A percentile compares a stretch with the other conserved stretches of the same genome.
Conservation (phyloP, 805 yeast genomes). For the Yamadazyma scolyti region DNA sequence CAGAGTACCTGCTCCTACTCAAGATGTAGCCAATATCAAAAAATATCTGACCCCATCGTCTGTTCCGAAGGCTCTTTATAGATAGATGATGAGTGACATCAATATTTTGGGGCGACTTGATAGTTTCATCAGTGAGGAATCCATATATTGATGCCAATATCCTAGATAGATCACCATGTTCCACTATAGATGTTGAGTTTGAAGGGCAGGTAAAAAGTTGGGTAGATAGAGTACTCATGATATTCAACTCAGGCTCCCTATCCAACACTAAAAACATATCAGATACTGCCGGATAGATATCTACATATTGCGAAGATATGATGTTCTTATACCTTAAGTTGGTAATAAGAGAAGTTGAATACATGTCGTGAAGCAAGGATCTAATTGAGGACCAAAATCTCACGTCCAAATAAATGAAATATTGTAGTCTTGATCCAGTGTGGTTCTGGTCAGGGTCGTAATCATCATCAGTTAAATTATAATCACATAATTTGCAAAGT, state of each 20-base stretch:
- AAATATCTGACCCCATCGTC: constrained; percentile 76
- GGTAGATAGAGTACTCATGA: constrained; percentile 68
- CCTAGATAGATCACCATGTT: constrained; percentile 61
- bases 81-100: constrained; percentile 33
- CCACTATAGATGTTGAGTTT: constrained; percentile 59
- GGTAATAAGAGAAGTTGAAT: constrained; percentile 61
- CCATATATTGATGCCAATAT: constrained; percentile 62
- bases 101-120: constrained; percentile 41
- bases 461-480: constrained; percentile 29
- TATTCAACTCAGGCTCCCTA: constrained; percentile 82
- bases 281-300: constrained; percentile 71
- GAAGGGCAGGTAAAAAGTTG: constrained; percentile 91
- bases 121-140: constrained; percentile 53
- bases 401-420: constrained; percentile 60
- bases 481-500: constrained; percentile 46
- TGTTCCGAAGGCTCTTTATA: constrained; percentile 53
- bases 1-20: constrained; percentile 60
- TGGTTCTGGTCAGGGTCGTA: constrained; percentile 21
- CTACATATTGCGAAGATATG: constrained; percentile 78
- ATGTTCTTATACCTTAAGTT: constrained; percentile 52
- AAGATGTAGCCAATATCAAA: constrained; percentile 76
- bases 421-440: constrained; percentile 56
- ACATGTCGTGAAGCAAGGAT: constrained; percentile 55
- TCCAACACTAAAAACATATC: constrained; percentile 71
- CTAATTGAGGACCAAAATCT: constrained; percentile 69